These are phyloP conservation scores for Lodderomyces orthopsilosis DNA, from an alignment of 1,139 yeast genomes.

Conservation along the genomic window DNA sequence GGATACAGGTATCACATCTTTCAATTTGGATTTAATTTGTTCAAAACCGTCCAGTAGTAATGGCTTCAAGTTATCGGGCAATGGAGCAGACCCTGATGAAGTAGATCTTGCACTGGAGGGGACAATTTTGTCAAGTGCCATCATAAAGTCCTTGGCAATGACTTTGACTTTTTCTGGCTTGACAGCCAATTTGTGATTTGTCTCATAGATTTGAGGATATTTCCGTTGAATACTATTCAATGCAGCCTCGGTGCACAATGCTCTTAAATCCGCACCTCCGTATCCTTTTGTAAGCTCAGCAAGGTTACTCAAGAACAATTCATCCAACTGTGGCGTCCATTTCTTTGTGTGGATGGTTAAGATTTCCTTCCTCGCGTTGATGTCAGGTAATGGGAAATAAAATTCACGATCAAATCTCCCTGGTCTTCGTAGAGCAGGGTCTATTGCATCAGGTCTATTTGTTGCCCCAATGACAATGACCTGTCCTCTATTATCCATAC, in stretches of 20 bases:
- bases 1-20: constrained; percentile 61
- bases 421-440: constrained; percentile 95
- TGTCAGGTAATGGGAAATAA: constrained; percentile 89
- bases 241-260: constrained; percentile 95
- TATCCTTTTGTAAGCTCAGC: constrained; percentile 90
- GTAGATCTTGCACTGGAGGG: constrained; percentile 92
- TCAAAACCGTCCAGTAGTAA: constrained; percentile 52
- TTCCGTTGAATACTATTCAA: constrained; percentile 85
- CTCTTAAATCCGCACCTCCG: constrained; percentile 97
- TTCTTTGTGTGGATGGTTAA: constrained; percentile 80
- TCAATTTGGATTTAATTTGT: constrained; percentile 48
- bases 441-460: constrained; percentile 95
- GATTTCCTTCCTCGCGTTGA: constrained; percentile 74
- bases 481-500: constrained; percentile 97
- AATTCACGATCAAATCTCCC: constrained; percentile 98
- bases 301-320: constrained; percentile 58
- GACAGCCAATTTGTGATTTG: constrained; percentile 70
- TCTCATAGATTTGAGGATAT: constrained; percentile 87
- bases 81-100: constrained; percentile 68
- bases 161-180: constrained; percentile 73
- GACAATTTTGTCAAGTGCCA: constrained; percentile 79
- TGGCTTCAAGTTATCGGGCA: constrained; percentile 72
- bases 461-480: constrained; percentile 98
- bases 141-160: constrained; percentile 82
- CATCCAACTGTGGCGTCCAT: constrained; percentile 76